These are phyloP conservation scores for Limonium bicolor DNA, from an alignment of 148 eudicot genomes.

Conservation along the genomic window DNA sequence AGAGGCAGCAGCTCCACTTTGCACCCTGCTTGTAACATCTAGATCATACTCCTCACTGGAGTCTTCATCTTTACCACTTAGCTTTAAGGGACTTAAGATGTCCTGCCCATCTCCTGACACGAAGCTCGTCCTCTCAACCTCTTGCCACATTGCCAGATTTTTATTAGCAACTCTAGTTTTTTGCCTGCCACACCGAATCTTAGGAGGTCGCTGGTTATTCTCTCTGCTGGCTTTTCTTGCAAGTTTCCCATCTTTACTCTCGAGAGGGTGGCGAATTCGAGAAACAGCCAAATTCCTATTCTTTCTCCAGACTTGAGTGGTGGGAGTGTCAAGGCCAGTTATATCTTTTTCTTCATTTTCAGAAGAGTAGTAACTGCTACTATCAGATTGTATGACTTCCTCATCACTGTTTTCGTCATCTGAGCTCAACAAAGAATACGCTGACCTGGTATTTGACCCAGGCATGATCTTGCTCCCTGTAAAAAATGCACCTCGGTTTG, in stretches of 20 bases:
- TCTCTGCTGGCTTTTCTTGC: conserved; percentile 33
- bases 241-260: conserved; percentile 44
- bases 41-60: conserved; percentile 75
- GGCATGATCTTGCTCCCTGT: conserved; percentile 16
- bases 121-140: conserved; percentile 75
- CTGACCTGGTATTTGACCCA: conserved; percentile 12
- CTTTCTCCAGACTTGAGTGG: conserved; percentile 79
- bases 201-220: conserved; percentile 21
- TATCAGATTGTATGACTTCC: conserved; percentile 21
- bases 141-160: conserved; percentile 53
- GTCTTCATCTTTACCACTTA: conserved; percentile 38
- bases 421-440: conserved; percentile 17
- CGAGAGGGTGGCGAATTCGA: conserved; percentile 86
- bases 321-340: conserved; percentile 78
- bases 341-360: conserved; percentile 62
- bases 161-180: conserved; percentile 45
- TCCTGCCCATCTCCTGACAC: conserved; percentile 66
- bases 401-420: conserved; percentile 43
- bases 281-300: conserved; percentile 41
- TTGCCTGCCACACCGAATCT: conserved; percentile 35
- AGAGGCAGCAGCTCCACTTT: conserved; percentile 60
- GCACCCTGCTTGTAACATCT: conserved; percentile 46
- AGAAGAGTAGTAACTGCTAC: conserved; percentile 42
- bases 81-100: conserved; percentile 36
- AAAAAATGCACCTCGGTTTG: conserved; percentile 11